Percentiles rank a stretch among this genome's conserved stretches.
Evolutionary conservation across 345 rosid species (phyloP).

Genomic region (Fremontodendron californicum): DNA sequence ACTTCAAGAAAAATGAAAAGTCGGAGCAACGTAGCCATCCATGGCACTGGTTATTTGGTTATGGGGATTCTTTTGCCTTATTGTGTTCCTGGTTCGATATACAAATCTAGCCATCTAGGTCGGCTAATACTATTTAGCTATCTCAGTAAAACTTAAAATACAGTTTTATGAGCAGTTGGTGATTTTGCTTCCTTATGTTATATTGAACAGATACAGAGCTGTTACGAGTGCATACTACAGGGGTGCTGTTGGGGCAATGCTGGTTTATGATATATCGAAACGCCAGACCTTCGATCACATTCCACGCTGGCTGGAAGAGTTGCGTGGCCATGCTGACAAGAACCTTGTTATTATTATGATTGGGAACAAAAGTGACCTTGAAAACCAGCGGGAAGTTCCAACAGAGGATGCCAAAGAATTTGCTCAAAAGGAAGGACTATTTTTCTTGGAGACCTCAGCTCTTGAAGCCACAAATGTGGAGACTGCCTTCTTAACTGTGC

Average conservation of each 20-base stretch:
- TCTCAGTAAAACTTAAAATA: too few species aligned
- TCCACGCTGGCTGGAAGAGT: conserved; percentile 77
- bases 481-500: conserved; percentile 55
- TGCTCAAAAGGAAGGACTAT: conserved; percentile 72
- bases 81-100: neutral
- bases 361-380: conserved; percentile 72
- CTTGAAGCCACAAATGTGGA: conserved; percentile 64
- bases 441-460: conserved; percentile 75
- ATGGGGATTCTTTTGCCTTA: neutral
- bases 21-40: too few species aligned
- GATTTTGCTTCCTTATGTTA: neutral
- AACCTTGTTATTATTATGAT: conserved; percentile 68
- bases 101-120: too few species aligned
- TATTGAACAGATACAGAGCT: conserved; percentile 71
- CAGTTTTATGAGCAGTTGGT: too few species aligned
- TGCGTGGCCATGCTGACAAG: conserved; percentile 72
- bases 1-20: too few species aligned
- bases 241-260: conserved; percentile 86
- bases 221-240: conserved; percentile 82
- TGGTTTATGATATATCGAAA: conserved; percentile 67
- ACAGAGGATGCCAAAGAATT: conserved; percentile 69
- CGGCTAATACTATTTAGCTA: too few species aligned
- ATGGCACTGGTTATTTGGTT: neutral
- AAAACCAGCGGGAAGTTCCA: conserved; percentile 55
- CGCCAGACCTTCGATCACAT: conserved; percentile 75